Conservation (phyloP, 1,284 basidiomycete genomes). For the Mycena sp. region DNA sequence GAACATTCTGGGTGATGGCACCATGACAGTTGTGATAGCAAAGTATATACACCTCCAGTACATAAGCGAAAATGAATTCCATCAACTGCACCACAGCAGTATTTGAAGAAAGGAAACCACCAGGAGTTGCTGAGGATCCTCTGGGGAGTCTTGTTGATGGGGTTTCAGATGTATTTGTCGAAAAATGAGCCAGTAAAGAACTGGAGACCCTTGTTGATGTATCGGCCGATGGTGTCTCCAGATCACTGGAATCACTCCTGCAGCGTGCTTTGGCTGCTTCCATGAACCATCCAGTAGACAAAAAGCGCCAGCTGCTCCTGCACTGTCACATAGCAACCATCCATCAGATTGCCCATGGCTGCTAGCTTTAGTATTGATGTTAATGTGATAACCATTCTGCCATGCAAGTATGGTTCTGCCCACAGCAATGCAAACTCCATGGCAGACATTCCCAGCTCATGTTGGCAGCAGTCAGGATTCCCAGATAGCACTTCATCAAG, state of each 20-base stretch:
- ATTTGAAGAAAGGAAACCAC: slow-evolving; percentile 39
- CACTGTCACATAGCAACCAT: not conserved
- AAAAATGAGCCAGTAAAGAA: slow-evolving; percentile 30
- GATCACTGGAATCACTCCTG: no score
- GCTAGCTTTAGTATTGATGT: no score
- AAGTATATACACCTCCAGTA: no score
- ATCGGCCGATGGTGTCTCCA: no score
- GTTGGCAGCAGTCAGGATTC: not conserved
- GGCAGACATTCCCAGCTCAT: not conserved
- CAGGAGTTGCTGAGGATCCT: slow-evolving; percentile 30
- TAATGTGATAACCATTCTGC: no score
- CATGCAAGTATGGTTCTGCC: no score
- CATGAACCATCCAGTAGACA: no score
- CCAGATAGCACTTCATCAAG: not conserved
- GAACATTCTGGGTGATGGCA: slow-evolving; percentile 38
- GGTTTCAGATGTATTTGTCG: slow-evolving; percentile 24
- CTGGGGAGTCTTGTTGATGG: slow-evolving; percentile 21
- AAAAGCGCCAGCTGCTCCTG: not conserved
- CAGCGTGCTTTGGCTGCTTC: no score
- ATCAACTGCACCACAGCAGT: slow-evolving; percentile 41
- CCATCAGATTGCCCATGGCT: not conserved
- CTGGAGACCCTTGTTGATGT: slow-evolving; percentile 26
- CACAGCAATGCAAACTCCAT: not conserved
- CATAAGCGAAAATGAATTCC: no score
- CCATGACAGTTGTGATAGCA: no score